Evolutionary conservation across 768 basidiomycete species (phyloP).

Genomic region (Suillus plorans): DNA sequence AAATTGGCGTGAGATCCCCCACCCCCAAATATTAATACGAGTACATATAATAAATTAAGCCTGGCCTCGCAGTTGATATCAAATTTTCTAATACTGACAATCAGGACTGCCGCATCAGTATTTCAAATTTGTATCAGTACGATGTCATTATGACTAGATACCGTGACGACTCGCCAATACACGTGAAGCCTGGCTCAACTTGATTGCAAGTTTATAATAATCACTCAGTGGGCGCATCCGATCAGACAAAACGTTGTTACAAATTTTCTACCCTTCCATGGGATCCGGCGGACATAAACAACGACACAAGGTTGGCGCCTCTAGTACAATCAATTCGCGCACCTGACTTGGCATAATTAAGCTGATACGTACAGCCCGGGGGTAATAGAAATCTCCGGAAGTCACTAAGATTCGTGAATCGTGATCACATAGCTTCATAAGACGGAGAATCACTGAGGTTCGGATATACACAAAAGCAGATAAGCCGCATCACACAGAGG

Average conservation of each 20-base stretch:
- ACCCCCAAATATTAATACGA: background rate
- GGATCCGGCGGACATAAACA: slow-evolving; percentile 1
- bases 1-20: background rate
- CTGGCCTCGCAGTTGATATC: background rate
- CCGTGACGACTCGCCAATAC: background rate
- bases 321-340: slow-evolving; percentile 4
- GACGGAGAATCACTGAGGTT: background rate
- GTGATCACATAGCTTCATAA: background rate
- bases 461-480: slow-evolving; percentile 3
- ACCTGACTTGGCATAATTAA: slow-evolving; percentile 7
- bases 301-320: background rate
- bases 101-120: background rate
- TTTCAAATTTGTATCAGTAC: background rate
- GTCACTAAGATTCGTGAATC: background rate
- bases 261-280: background rate
- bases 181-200: background rate
- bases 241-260: background rate
- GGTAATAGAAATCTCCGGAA: slow-evolving; percentile 4
- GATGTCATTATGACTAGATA: background rate
- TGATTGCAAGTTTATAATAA: background rate
- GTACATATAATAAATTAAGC: background rate
- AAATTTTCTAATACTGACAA: background rate
- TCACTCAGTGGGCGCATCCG: background rate
- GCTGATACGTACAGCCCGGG: slow-evolving; percentile 7
- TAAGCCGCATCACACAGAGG: background rate